phyloP scores from a whole-genome alignment of 345 rosid genomes.

The Ceriops tagal region DNA sequence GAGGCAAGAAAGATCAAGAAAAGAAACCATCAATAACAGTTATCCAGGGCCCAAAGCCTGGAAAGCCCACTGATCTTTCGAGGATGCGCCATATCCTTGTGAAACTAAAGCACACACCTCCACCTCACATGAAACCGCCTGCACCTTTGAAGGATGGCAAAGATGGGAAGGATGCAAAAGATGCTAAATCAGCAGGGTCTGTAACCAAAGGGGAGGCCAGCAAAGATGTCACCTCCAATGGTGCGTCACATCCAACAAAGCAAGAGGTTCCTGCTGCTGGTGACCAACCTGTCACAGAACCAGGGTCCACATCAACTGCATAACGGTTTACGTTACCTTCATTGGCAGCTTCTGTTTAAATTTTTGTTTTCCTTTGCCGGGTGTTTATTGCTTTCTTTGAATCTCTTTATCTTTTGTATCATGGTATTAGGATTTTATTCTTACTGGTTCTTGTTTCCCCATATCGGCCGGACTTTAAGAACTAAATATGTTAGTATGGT shows the following conservation, averaged over 20 bases:
- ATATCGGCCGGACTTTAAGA: not conserved
- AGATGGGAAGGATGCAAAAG: conserved; percentile 33
- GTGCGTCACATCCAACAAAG: conserved; percentile 22
- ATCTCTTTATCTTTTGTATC: not conserved
- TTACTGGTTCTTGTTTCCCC: not conserved
- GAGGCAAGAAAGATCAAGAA: conserved; percentile 39
- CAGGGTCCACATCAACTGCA: conserved; percentile 33
- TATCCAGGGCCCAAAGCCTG: conserved; percentile 35
- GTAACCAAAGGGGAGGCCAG: conserved; percentile 23
- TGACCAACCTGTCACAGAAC: conserved; percentile 31
- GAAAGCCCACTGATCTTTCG: conserved; percentile 34
- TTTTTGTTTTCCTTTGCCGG: conserved; percentile 15
- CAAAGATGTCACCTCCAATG: conserved; percentile 28
- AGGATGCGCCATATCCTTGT: conserved; percentile 34
- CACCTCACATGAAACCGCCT: conserved; percentile 35
- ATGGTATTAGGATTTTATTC: not conserved
- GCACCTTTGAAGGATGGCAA: conserved; percentile 34
- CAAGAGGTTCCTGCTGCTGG: conserved; percentile 24
- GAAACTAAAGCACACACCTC: conserved; percentile 34
- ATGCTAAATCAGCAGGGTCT: conserved; percentile 11
- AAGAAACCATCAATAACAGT: conserved; percentile 31
- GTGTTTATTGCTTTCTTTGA: conserved; percentile 8
- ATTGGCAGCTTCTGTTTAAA: not conserved
- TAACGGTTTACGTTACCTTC: conserved; percentile 13
- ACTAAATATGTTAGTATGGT: conserved; percentile 3